Evolutionary conservation across 2,329 filamentous ascomycete genomes (phyloP).

Genomic region (Phaeosphaeriaceae sp.): DNA sequence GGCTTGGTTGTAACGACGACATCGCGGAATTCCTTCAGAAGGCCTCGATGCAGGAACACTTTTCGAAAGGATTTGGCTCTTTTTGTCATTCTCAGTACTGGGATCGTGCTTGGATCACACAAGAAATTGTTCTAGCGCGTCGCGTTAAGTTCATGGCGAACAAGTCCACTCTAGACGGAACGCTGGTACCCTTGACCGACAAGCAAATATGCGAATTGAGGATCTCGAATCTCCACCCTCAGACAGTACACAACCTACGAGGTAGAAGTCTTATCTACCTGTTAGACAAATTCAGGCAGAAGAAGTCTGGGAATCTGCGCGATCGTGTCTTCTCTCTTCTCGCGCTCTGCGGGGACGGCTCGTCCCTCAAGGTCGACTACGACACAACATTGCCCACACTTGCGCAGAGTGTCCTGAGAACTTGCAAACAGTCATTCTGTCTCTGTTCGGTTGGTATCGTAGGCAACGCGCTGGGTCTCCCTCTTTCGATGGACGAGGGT

Average conservation of each 20-base stretch:
- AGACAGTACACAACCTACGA: neutral
- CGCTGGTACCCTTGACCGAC: neutral
- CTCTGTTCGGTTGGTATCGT: no score
- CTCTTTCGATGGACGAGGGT: no score
- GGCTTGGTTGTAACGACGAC: neutral
- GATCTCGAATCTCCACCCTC: neutral
- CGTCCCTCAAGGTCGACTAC: neutral
- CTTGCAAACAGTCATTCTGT: no score
- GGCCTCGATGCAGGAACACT: no score
- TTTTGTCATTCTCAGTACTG: neutral
- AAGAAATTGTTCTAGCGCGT: neutral
- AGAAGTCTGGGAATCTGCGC: neutral
- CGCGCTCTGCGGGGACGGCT: neutral
- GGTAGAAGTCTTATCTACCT: neutral
- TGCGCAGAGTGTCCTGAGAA: no score
- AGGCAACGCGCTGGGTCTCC: no score
- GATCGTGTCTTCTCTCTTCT: neutral
- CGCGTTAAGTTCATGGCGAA: neutral
- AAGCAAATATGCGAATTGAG: no score
- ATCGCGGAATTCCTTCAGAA: neutral
- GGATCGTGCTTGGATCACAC: neutral
- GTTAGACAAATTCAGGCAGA: neutral
- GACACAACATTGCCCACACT: no score
- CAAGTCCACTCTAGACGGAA: neutral
- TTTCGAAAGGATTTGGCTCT: no score